A percentile compares a stretch with the other conserved stretches of the same genome.
Evolutionary conservation across 2,329 filamentous ascomycete genomes (phyloP).

Genomic region (Pseudogymnoascus sp.): DNA sequence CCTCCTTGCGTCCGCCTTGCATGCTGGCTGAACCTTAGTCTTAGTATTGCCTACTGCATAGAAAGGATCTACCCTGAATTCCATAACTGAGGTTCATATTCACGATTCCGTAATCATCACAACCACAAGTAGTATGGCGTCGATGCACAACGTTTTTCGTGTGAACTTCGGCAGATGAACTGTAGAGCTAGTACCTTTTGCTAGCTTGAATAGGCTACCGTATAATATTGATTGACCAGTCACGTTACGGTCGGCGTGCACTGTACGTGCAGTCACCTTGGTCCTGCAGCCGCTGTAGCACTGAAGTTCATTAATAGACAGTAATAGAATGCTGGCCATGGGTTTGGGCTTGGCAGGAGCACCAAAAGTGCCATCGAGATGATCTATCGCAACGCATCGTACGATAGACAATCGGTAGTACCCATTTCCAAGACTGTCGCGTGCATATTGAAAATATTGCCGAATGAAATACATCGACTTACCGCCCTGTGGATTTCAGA

Average conservation of each 20-base stretch:
- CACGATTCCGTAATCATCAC: background rate
- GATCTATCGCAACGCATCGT: background rate
- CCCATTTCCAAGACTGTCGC: background rate
- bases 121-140: background rate
- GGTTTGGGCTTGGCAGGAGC: background rate
- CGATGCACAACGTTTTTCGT: background rate
- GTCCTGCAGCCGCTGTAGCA: background rate
- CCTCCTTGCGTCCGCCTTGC: background rate
- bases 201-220: background rate
- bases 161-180: background rate
- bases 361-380: background rate
- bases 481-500: background rate
- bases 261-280: background rate
- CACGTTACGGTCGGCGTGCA: background rate
- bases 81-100: background rate
- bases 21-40: background rate
- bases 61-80: background rate
- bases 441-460: background rate
- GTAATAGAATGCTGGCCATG: background rate
- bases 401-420: background rate
- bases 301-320: background rate
- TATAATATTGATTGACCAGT: background rate
- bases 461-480: background rate
- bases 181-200: background rate
- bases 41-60: background rate